These are phyloP conservation scores for Bimuria novae-zelandiae DNA, from an alignment of 2,329 filamentous ascomycete species.

Conservation along the genomic window DNA sequence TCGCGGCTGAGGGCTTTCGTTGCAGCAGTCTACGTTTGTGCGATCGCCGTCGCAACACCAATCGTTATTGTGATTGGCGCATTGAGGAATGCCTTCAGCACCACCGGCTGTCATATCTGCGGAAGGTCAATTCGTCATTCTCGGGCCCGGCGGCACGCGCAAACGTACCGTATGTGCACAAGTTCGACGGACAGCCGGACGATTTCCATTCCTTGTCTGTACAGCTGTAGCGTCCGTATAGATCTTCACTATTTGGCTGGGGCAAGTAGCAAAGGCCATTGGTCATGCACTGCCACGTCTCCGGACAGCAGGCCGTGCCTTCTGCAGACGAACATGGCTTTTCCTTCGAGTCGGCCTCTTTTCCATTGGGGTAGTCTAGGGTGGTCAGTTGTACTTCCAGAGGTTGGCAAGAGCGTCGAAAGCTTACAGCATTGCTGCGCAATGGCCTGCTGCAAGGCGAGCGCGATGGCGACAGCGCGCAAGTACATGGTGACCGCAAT, in stretches of 20 bases:
- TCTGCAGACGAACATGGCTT: conserved; percentile 40
- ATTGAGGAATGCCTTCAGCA: conserved; percentile 41
- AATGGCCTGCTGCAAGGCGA: conserved; percentile 20
- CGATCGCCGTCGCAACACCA: conserved; percentile 44
- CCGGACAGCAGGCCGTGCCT: conserved; percentile 43
- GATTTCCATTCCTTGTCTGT: conserved; percentile 42
- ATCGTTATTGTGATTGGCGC: conserved; percentile 36
- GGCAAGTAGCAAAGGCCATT: conserved; percentile 45
- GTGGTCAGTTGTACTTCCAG: conserved; percentile 13
- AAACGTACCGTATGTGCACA: conserved; percentile 41
- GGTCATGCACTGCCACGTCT: conserved; percentile 43
- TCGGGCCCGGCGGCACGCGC: no score
- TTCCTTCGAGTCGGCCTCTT: conserved; percentile 26
- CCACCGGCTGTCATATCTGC: conserved; percentile 29
- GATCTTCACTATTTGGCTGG: conserved; percentile 21
- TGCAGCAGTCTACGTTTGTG: conserved; percentile 36
- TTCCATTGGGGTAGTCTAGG: conserved; percentile 43
- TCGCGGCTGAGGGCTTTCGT: conserved; percentile 33
- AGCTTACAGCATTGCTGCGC: conserved; percentile 39
- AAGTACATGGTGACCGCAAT: conserved; percentile 20
- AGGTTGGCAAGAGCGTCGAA: neutral
- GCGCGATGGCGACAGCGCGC: conserved; percentile 24
- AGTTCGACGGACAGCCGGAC: conserved; percentile 36
- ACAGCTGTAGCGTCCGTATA: conserved; percentile 43
- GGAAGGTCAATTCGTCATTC: conserved; percentile 4